Conservation (phyloP, 1,284 basidiomycete species). For the Leucoagaricus sp. region DNA sequence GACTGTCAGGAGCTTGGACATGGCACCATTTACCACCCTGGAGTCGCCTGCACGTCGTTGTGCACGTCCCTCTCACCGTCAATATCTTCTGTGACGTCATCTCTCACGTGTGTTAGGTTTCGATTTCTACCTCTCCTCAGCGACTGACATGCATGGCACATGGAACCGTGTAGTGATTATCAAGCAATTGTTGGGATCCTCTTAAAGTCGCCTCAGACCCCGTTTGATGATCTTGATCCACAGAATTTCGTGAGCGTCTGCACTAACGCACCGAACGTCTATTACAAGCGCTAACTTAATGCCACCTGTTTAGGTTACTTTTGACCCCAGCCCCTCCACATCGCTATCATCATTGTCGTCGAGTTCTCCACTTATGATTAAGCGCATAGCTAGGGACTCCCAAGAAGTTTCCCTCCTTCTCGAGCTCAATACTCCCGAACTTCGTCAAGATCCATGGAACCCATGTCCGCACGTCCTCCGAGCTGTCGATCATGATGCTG, state of each 20-base stretch:
- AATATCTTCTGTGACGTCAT: constrained; percentile 19
- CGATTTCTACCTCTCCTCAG: not conserved
- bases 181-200: constrained; percentile 23
- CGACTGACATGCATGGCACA: not conserved
- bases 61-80: constrained; percentile 22
- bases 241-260: constrained; percentile 23
- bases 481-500: constrained; percentile 37
- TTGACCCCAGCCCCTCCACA: constrained; percentile 19
- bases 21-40: constrained; percentile 6
- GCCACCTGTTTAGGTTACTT: constrained; percentile 18
- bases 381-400: constrained; percentile 31
- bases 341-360: constrained; percentile 7
- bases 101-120: constrained; percentile 19
- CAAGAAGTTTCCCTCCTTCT: constrained; percentile 41
- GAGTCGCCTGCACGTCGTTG: constrained; percentile 18
- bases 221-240: constrained; percentile 18
- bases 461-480: constrained; percentile 46
- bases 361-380: constrained; percentile 34
- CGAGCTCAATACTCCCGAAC: constrained; percentile 41
- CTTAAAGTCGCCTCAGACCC: constrained; percentile 18
- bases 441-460: constrained; percentile 53
- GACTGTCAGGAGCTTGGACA: constrained; percentile 19
- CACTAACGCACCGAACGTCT: too few relatives aligned
- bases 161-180: constrained; percentile 23
- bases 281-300: not conserved